Evolutionary conservation across 2,329 filamentous ascomycete species (phyloP), one percentile per base, ranked within the genome.

Genomic region (Phaeosphaeria sp.): DNA sequence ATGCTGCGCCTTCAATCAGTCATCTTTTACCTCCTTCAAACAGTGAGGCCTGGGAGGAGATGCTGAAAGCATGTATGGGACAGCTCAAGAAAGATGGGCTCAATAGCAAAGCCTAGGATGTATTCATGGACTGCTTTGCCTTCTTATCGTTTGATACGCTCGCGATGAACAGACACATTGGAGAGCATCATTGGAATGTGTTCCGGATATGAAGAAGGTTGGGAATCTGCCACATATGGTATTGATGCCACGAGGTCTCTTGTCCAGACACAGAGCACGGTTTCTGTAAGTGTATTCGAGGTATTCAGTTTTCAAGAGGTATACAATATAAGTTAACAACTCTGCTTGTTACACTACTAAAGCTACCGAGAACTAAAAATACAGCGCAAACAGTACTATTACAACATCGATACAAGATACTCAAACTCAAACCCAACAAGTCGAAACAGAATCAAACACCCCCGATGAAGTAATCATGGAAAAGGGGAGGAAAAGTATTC

Each of bases 161-260:
- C 2, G 55, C 53, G 3, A 55, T 57, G 52, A 58, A 56, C 9
- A 63, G 58, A 63, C 22, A 63, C 58, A 1, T 43, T 63, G 1
- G 58, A 63, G 46, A 56, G 58, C 39, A 36, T 63, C 0, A 61
- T 65, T 43, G 55, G 63, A 52, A 63, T 59, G 44, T 65, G n/a
- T 44, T 15, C 60, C 59, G 41, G 57, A 65, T 30, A 56, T 63
- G 58, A 54, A 36, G 15, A 54, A 49, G 46, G 44, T 65, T 6
- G 56, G 54, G 7, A 49, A 54, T 7, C 36, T 63, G 25, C 59
- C 51, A 9, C 55, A 36, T 1, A 63, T 63, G 54, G 54, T 58
- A 20, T 58, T 10, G 47, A 59, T 53, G 33, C 57, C 42, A 49
- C 53, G 15, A 55, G 41, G 22, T 55, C 54, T 23, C 36, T 56